Base-by-base conservation (phyloP, 2,329 filamentous ascomycete species). In the Fonsecaea pugnacius region DNA sequence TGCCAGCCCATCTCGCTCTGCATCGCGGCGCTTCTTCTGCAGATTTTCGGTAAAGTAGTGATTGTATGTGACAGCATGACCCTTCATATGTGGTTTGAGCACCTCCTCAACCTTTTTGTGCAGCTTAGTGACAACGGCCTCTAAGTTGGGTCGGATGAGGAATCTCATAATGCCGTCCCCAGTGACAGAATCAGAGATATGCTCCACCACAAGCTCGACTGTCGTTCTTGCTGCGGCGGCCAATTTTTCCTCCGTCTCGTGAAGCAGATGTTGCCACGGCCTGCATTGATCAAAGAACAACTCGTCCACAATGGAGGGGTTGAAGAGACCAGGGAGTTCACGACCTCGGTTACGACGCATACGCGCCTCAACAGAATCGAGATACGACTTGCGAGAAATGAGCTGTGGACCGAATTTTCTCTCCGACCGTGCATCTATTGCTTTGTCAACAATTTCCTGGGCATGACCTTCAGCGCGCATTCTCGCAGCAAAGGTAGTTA, bases 41-140 rank as follows among this genome's bases (percentile, higher is more conserved):
- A 78, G 55, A 32, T 60, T 75, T 33, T 76, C 73, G 1, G 71
- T 76, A 27, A 76, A 76, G 61, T 76, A 75, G 54, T 75, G 73
- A 60, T 78, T 78, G 63, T 75, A 77, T 1, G 77, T 78, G 18
- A 76, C 72, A 0, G 74, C 72, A 62, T 75, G 74, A 0, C 74
- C 70, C 8, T 73, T 72, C 65, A 76, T 81, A 73, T 83, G 78
- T 5, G 75, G 81, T 10, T 73, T 70, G 0, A 88, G 71, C 1
- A 88, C 70, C 57, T 83, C 78, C 0, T 63, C 58, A 0, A 80
- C 73, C 68, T 84, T 84, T 0, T 67, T 63, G 6, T 78, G 73
- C 1, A 83, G 74, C 3, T 67, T 68, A 6, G 18, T 7, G 14
- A 51, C 32, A 24, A 68, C 51, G 8, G 27, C 60, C 2, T 75